Evolutionary conservation across 148 eudicot species (phyloP).

Genomic region (Cornus kousa): DNA sequence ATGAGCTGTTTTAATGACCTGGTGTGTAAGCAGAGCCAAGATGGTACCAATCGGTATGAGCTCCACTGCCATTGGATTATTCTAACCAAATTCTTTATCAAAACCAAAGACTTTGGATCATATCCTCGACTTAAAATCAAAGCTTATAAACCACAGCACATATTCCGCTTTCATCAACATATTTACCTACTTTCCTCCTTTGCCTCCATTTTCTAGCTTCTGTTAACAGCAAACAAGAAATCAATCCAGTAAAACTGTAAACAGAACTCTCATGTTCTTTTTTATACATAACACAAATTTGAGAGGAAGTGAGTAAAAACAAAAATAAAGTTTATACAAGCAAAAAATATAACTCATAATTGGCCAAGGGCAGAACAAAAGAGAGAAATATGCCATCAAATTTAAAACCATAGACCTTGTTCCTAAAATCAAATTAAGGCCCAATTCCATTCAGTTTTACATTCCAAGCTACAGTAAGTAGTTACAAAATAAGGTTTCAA

Average conservation of each 20-base stretch:
- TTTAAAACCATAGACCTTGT: neutral
- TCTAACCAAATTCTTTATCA: neutral
- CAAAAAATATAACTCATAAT: neutral
- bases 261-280: conserved; percentile 1
- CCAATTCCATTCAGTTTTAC: neutral
- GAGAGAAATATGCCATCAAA: too few relatives aligned
- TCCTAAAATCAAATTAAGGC: neutral
- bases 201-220: neutral
- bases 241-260: too few relatives aligned
- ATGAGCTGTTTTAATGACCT: conserved; percentile 35
- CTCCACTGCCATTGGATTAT: conserved; percentile 10
- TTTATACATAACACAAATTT: neutral
- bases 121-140: neutral
- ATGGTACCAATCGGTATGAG: conserved; percentile 33
- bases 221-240: neutral
- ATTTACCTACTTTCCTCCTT: neutral
- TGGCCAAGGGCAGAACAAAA: too few relatives aligned
- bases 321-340: neutral
- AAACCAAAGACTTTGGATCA: neutral
- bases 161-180: too few relatives aligned
- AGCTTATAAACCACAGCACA: neutral
- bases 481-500: neutral
- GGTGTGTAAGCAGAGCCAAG: conserved; percentile 21
- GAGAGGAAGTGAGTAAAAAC: neutral
- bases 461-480: neutral